phyloP scores from a whole-genome alignment of 306 rosid genomes.

The Nissolia schottii region DNA sequence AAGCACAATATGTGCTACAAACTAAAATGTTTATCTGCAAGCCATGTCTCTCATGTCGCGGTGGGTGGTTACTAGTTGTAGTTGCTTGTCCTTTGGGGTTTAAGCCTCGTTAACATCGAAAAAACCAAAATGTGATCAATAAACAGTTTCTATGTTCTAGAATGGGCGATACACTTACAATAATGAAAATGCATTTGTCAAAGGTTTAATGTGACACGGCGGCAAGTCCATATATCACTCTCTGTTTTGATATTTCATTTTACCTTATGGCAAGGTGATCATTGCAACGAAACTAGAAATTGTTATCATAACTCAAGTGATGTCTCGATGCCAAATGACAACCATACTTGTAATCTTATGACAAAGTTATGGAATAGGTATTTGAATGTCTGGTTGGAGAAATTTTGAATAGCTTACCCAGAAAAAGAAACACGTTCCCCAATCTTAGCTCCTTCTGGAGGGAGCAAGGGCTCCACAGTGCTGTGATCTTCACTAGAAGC shows the following conservation, averaged over 20 bases:
- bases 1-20: not conserved
- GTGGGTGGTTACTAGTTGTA: too few species aligned
- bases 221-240: not conserved
- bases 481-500: constrained; percentile 84
- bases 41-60: too few species aligned
- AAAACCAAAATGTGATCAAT: not conserved
- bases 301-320: not conserved
- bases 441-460: constrained; percentile 79
- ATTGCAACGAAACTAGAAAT: not conserved
- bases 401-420: constrained; percentile 51
- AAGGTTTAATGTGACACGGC: not conserved
- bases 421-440: constrained; percentile 78
- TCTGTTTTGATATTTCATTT: not conserved
- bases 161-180: not conserved
- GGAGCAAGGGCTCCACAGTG: constrained; percentile 81
- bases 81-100: too few species aligned
- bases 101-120: too few species aligned
- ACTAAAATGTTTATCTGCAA: too few species aligned
- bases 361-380: not conserved
- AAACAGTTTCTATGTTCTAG: not conserved
- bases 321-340: not conserved
- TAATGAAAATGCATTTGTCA: not conserved
- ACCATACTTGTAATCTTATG: too few species aligned
- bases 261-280: not conserved
- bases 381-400: constrained; percentile 7